Evolutionary conservation across 176 grass and related monocot species (phyloP), one percentile per base, ranked within the genome.

Genomic region (Carex parvula): DNA sequence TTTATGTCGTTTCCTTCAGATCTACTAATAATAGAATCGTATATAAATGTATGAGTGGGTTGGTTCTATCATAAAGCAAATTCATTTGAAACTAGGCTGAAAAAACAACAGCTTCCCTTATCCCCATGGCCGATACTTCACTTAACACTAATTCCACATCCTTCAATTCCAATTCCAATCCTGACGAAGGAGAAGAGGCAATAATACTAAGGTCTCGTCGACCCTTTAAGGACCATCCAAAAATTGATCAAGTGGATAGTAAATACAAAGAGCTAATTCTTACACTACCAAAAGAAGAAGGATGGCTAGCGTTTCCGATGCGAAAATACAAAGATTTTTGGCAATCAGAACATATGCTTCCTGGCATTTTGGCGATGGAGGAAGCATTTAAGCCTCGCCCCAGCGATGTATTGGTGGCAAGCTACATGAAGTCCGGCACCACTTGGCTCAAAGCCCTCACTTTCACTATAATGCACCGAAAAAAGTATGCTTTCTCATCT

Each of bases 381-480:
- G 54, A 84, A 8, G 58, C 15, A 26, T 88, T 85, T 18, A 6
- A 84, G 17, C 3, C 71, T 67, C 73, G 44, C 8, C 44, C n/a
- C 1, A 69, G 64, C 24, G 81, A 88, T 17, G 20, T 84, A 18
- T 21, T 78, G 13, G 55, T 88, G 35, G 9, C 41, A 16, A 74
- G 66, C 2, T 37, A 41, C 2, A 56, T 68, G 2, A 88, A 88
- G 56, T 17, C 57, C 0, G 70, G 81, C 3, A 88, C 86, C 0
- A 88, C 86, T 1, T 88, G 86, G 86, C 29, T 88, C 11, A 88
- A 88, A 6, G 41, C 86, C 10, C 55, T 88, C 0, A 2, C 32
- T 30, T 88, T 88, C 7, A 3, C 86, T 0, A 59, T 82, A 42
- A 2, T 53, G 11, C 76, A 83, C 35, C 33, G 85, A 18, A 17